Evolutionary conservation across 1,139 yeast genomes (phyloP), one percentile per base, ranked within the genome.

Genomic region (Sugiyamaella castrensis): DNA sequence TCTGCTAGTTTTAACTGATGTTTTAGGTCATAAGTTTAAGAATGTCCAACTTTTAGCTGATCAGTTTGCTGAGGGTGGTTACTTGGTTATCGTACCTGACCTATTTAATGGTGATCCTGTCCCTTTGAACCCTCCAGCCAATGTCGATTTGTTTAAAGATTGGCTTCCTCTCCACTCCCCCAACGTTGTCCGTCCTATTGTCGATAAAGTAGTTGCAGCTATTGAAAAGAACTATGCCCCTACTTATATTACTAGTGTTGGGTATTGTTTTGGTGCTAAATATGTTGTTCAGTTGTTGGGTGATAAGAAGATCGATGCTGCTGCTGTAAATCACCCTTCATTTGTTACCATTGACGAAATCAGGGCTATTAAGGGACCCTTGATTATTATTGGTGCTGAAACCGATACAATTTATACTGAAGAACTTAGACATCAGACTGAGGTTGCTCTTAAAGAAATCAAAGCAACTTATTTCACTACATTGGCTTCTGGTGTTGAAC

Each of bases 191-290:
- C 56, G 64, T 16, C 69, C 71, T 8, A 59, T 75, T 30, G 70
- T 74, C 28, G 74, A 75, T 41, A 67, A 65, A 6, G 84, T 74
- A 58, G 61, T 84, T 54, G 56, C 60, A 1, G 61, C 63, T 2
- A 54, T 51, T 40, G 43, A 43, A 26, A 24, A 36, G 31, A 78
- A 75, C 48, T 65, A 68, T 47, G 64, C 70, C 4, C 84, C 87
- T 9, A 69, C 75, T 49, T 80, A 74, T 57, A 54, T 84, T 27
- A 82, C 75, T 45, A 80, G 80, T 15, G 70, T 84, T 48, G 96
- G 96, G 15, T 82, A 87, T 73, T 89, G 96, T 71, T 88, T 75
- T 59, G 96, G 96, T 61, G 96, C 89, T 45, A 84, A 82, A 66
- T 81, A 71, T 56, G 80, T 76, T 28, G 62, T 84, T 43, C 80